These are phyloP conservation scores for Hymenotorrendiella dingleyae DNA, from an alignment of 2,329 filamentous ascomycete genomes.

Conservation along the genomic window DNA sequence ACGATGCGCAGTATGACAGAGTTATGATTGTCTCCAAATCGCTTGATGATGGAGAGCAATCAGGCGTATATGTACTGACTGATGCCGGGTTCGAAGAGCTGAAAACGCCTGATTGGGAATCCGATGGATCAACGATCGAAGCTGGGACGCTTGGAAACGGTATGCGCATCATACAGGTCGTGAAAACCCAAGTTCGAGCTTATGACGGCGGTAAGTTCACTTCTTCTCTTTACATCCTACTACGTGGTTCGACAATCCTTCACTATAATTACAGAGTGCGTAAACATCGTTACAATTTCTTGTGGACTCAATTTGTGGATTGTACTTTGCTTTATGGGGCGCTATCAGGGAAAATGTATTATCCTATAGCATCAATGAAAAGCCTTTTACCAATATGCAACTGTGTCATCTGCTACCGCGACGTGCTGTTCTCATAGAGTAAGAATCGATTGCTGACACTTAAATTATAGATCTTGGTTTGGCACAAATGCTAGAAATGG, in stretches of 20 bases:
- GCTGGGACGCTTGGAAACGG: slow-evolving; percentile 77
- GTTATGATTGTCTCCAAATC: slow-evolving; percentile 77
- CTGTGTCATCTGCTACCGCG: slow-evolving; percentile 22
- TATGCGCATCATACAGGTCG: slow-evolving; percentile 78
- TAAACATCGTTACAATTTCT: slow-evolving; percentile 11
- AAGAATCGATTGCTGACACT: slow-evolving; percentile 12
- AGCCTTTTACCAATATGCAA: slow-evolving; percentile 30
- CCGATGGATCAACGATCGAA: slow-evolving; percentile 80
- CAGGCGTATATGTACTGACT: slow-evolving; percentile 72
- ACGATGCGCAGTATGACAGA: slow-evolving; percentile 61
- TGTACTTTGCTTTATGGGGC: slow-evolving; percentile 23
- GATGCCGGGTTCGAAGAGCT: slow-evolving; percentile 68
- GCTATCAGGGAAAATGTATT: slow-evolving; percentile 31
- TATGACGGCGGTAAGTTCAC: slow-evolving; percentile 74
- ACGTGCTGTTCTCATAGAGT: slow-evolving; percentile 10
- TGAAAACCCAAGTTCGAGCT: slow-evolving; percentile 79
- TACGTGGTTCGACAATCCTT: background rate
- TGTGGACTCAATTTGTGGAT: slow-evolving; percentile 7
- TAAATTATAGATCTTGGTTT: slow-evolving; percentile 65
- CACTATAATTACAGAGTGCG: slow-evolving; percentile 8
- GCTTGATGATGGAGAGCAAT: slow-evolving; percentile 61
- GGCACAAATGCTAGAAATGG: slow-evolving; percentile 85
- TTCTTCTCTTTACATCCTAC: slow-evolving; percentile 13
- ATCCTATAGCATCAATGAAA: slow-evolving; percentile 36
- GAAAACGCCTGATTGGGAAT: slow-evolving; percentile 84